Conservation (phyloP, 2,329 filamentous ascomycete genomes). For the Diaporthe vexans region DNA sequence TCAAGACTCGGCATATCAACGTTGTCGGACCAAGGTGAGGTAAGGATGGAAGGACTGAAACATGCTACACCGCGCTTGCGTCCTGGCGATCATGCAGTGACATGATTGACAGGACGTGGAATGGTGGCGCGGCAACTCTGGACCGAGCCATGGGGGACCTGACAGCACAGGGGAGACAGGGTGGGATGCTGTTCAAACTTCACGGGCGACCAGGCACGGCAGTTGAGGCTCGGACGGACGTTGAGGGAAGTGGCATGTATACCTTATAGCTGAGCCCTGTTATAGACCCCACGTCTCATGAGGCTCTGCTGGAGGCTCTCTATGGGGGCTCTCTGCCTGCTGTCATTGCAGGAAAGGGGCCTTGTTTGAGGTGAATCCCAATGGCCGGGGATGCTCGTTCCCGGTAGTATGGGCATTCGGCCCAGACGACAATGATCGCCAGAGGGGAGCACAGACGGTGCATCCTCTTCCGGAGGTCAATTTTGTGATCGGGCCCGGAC, state of each 20-base stretch:
- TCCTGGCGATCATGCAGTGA: constrained; percentile 29
- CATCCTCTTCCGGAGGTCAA: constrained; percentile 20
- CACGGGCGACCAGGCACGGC: constrained; percentile 13
- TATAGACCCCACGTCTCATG: neutral
- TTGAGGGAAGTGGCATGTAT: constrained; percentile 1
- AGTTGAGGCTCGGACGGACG: constrained; percentile 24
- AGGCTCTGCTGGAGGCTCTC: constrained; percentile 16
- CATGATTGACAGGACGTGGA: constrained; percentile 30
- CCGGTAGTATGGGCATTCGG: neutral
- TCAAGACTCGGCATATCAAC: constrained; percentile 9
- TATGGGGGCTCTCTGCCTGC: neutral
- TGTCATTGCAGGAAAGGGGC: neutral
- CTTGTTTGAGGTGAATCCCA: constrained; percentile 5
- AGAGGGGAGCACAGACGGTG: constrained; percentile 24
- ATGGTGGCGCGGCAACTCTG: constrained; percentile 22
- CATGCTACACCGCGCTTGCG: constrained; percentile 22
- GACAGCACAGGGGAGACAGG: neutral
- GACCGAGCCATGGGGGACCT: constrained; percentile 20
- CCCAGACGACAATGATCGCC: constrained; percentile 9
- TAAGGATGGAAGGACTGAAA: constrained; percentile 31
- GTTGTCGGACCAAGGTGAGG: constrained; percentile 10
- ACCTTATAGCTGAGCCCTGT: neutral
- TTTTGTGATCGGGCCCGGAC: neutral
- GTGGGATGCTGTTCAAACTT: neutral
- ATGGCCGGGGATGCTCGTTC: constrained; percentile 19